These are phyloP conservation scores for Sutorius eximius DNA, from an alignment of 1,284 basidiomycete genomes.

Conservation along the genomic window DNA sequence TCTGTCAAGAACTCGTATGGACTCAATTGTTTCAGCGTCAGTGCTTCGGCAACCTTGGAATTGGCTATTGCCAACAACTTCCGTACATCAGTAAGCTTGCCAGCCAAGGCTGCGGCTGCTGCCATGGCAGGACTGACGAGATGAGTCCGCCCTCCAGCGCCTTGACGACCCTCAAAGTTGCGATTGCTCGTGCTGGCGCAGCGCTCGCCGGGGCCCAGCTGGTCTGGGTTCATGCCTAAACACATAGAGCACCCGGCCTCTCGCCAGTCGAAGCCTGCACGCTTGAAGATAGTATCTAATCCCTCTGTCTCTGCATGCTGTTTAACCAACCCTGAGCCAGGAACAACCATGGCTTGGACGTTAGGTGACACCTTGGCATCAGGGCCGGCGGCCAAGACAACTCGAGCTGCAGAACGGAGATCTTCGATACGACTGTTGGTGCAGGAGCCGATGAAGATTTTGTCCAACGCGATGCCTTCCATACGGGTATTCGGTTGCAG, in stretches of 20 bases:
- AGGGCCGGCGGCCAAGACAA: slow-evolving; percentile 76
- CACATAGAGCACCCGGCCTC: slow-evolving; percentile 99
- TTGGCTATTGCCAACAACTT: slow-evolving; percentile 64
- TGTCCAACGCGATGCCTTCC: slow-evolving; percentile 86
- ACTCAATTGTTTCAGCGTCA: slow-evolving; percentile 67
- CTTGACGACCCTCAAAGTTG: slow-evolving; percentile 85
- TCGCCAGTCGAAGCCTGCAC: slow-evolving; percentile 96
- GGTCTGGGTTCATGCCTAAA: slow-evolving; percentile 97
- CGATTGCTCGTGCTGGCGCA: slow-evolving; percentile 97
- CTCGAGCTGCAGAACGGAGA: slow-evolving; percentile 74
- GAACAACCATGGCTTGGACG: slow-evolving; percentile 93
- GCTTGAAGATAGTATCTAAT: slow-evolving; percentile 87
- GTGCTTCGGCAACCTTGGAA: slow-evolving; percentile 44
- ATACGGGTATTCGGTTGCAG: slow-evolving; percentile 81
- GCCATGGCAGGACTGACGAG: slow-evolving; percentile 96
- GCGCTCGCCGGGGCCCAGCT: slow-evolving; percentile 85
- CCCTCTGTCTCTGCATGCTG: slow-evolving; percentile 95
- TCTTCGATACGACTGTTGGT: slow-evolving; percentile 98
- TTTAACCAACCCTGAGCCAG: slow-evolving; percentile 93
- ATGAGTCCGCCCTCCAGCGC: slow-evolving; percentile 89
- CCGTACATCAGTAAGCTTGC: slow-evolving; percentile 87
- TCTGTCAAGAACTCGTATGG: slow-evolving; percentile 78
- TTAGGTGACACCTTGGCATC: slow-evolving; percentile 77
- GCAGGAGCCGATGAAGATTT: slow-evolving; percentile 96
- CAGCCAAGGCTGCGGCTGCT: slow-evolving; percentile 89